Base-by-base conservation (phyloP, 2,329 filamentous ascomycete species). In the Fusarium liriodendri region DNA sequence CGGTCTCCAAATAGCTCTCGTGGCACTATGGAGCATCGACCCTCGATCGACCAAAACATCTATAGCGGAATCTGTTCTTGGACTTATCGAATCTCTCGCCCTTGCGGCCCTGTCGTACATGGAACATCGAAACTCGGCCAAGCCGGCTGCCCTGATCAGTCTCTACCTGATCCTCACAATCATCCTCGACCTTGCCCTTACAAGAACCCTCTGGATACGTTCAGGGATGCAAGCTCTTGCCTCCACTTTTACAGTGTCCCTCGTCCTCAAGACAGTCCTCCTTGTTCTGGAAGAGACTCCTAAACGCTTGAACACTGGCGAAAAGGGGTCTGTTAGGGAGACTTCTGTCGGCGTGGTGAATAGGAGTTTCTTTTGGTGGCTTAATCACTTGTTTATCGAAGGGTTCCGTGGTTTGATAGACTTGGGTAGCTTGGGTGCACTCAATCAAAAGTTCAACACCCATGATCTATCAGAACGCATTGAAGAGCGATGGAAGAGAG, bases 311-410 rank as follows among this genome's bases (percentile, higher is more conserved):
- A 18, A 55, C 2, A n/a, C 35, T 9, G 62, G 58, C 27, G 74
- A 77, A n/a, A 75, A 74, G 7, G 50, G 77, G n/a, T 69, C 73
- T 40, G 61, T 78, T 20, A 62, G 71, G 0, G 84, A 85, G 67
- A 78, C 77, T 0, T 82, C 80, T 0, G 79, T 79, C 0, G 82
- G 82, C 0, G 57, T 82, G 11, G 69, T 84, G 8, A 83, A 74
- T 45, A 72, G 81, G n/a, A 80, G 78, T 14, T 42, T 83, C 5
- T 83, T 83, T 54, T 81, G 79, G 80, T 84, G 82, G 82, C 62
- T 84, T 14, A 83, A 83, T 32, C 20, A 59, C 2, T 62, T 84
- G 7, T 77, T 84, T 27, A 58, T 72, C 1, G 61, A 67, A 18
- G 82, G 81, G 9, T 76, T 76, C 45, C 71, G 64, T 7, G 62